Base-by-base conservation (phyloP, 257 asterid species). In the Solanum phureja region DNA sequence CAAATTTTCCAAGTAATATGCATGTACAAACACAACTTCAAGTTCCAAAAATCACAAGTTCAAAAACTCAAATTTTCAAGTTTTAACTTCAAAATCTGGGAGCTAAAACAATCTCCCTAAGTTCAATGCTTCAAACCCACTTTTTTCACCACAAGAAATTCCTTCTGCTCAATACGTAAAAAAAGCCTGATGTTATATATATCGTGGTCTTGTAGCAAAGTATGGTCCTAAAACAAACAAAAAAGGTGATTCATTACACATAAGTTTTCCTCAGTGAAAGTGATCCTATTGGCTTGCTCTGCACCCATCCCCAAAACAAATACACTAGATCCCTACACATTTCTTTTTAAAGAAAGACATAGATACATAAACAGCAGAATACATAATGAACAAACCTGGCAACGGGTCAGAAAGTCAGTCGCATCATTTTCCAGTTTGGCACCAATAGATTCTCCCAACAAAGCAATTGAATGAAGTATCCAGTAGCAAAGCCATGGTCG, bases 401-500 rank as follows among this genome's bases (percentile, higher is more conserved):
- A 96, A 74, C 92, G 95, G 71, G 81, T 88, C 73, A 97, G 98
- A 94, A 96, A 97, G 86, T 95, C 98, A 74, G 94, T 88, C 18
- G 90, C 84, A 89, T 90, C 91, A 83, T 89, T 84, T 93, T 94
- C 96, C 91, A 96, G 87, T 86, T 89, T 42, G 86, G 90, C 93
- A 49, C 90, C 95, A 42, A 96, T 89, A 49, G 94, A 93, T 49
- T 97, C 99, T 52, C 96, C 98, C 91, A 96, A 86, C 90, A 96
- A 76, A 83, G 98, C 95, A 89, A 97, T 92, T 13, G 99, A 93
- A 86, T 97, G 99, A 79, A 95, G 92, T 87, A 91, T 94, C 99
- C 99, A 96, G 89, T 97, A 97, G 92, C 99, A 96, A 85, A 97
- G 88, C 99, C 99, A 97, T 83, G 99, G 99, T 82, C 99, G 99